Evolutionary conservation across 768 basidiomycete genomes (phyloP), one percentile per base, ranked within the genome.

Genomic region (Mycena venus): DNA sequence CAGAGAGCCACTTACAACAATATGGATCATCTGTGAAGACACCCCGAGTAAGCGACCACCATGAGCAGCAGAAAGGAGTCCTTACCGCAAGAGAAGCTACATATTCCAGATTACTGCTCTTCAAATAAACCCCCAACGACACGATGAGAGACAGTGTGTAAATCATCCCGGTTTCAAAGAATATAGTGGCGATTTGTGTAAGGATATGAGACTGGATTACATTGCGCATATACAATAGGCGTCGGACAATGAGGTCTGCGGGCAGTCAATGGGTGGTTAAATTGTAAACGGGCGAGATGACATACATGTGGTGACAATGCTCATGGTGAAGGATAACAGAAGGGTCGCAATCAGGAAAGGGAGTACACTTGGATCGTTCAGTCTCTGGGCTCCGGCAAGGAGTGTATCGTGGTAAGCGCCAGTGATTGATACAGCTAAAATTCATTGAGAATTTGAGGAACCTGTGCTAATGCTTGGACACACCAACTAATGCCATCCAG

Each of bases 151-250:
- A 67, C 9, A 73, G 64, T 3, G 71, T 66, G 49, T 73, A 73
- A 14, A 73, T 40, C 21, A 73, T 11, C 8, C 71, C 71, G 15
- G 71, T 67, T 55, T 73, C 71, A 23, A 73, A 67, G 17, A 73
- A 73, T 61, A 67, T 60, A 1, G 12, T 67, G 8, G 64, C 65
- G 15, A 67, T 32, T 25, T 49, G 32, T 4, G 44, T 32, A 4
- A 73, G 53, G 17, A 73, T 29, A 27, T 73, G 64, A 14, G 63
- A 63, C 23, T 11, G 59, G 5, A 67, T 34, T n/a, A n/a, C 3
- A 12, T 3, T 14, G 27, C 49, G n/a, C 47, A 19, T 2, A 53
- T 15, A 19, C 23, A 51, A 17, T 9, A 73, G 36, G 1, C 65
- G 55, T 14, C 59, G 58, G 12, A 67, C 31, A 11, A 73, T 73